phyloP scores from a whole-genome alignment of 2,329 filamentous ascomycete genomes.

The Colletotrichum falcatum region DNA sequence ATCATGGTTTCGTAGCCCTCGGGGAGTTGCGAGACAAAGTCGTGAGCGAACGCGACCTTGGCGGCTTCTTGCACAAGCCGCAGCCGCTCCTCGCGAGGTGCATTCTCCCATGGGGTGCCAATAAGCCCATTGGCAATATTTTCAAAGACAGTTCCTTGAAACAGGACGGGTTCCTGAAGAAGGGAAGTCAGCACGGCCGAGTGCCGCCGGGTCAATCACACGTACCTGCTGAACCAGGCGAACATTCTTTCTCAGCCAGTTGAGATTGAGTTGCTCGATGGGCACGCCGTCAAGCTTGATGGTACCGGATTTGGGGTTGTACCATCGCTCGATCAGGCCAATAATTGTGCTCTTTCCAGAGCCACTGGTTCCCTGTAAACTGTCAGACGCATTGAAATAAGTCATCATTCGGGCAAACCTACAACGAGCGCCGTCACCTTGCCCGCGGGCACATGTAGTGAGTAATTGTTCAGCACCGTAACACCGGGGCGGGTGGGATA shows the following conservation, averaged over 20 bases:
- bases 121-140: slow-evolving; percentile 64
- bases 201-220: neutral
- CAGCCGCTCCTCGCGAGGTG: slow-evolving; percentile 51
- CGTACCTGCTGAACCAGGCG: slow-evolving; percentile 52
- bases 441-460: slow-evolving; percentile 56
- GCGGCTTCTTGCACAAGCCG: slow-evolving; percentile 57
- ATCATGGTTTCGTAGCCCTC: slow-evolving; percentile 67
- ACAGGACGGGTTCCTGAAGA: slow-evolving; percentile 52
- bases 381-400: neutral
- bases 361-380: slow-evolving; percentile 45
- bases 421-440: slow-evolving; percentile 58
- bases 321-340: slow-evolving; percentile 55
- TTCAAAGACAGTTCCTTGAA: slow-evolving; percentile 58
- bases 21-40: slow-evolving; percentile 60
- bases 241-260: slow-evolving; percentile 53
- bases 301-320: slow-evolving; percentile 49
- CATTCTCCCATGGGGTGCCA: slow-evolving; percentile 46
- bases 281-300: slow-evolving; percentile 53
- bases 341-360: slow-evolving; percentile 56
- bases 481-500: slow-evolving; percentile 59
- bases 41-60: slow-evolving; percentile 58
- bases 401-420: slow-evolving; percentile 28
- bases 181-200: neutral
- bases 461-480: slow-evolving; percentile 56
- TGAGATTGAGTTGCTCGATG: slow-evolving; percentile 52